Evolutionary conservation across 2,329 filamentous ascomycete genomes (phyloP), one percentile per base, ranked within the genome.

Genomic region (Aureobasidium sp.): DNA sequence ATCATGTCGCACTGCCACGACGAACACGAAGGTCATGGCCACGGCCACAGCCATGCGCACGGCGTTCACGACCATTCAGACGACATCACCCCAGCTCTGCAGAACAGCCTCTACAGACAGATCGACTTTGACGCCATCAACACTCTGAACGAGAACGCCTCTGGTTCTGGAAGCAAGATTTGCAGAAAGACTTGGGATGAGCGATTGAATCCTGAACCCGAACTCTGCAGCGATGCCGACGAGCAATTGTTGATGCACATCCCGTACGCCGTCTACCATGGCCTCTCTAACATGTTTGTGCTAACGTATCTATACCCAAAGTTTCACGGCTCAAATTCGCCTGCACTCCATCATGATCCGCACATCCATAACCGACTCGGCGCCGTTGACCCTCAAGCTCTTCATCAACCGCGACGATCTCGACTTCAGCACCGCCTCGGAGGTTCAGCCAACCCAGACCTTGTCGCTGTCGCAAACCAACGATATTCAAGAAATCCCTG

Each of bases 241-340:
- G 91, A 96, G 78, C 91, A 99, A 78, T 76, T 99, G n/a, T 78
- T 99, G 61, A 90, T 99, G 81, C 87, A 88, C 65, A 83, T 97
- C 41, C 94, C 94, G 89, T 95, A 77, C 67, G 57, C 37, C 42
- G 13, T 42, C 7, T 8, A 30, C 16, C 44, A 5, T 8, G 21
- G 27, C 13, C 25, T 32, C 37, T 45, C 21, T 3, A 27, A 27
- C 21, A 41, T 7, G 9, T 13, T 54, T 16, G 1, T 25, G 16
- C 10, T 48, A 42, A 60, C 47, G n/a, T 5, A 25, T 10, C 13
- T 7, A 27, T 11, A 1, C 32, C 11, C 21, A 39, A 65, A 95
- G 91, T 2, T 99, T 99, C 77, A 92, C 91, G 1, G 92, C 90
- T 52, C 92, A 97, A 75, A 86, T 97, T 63, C 96, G 95, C 71